A percentile compares a stretch with the other conserved stretches of the same genome.
Conservation (phyloP, 1,284 basidiomycete genomes). For the Pascua sp. region DNA sequence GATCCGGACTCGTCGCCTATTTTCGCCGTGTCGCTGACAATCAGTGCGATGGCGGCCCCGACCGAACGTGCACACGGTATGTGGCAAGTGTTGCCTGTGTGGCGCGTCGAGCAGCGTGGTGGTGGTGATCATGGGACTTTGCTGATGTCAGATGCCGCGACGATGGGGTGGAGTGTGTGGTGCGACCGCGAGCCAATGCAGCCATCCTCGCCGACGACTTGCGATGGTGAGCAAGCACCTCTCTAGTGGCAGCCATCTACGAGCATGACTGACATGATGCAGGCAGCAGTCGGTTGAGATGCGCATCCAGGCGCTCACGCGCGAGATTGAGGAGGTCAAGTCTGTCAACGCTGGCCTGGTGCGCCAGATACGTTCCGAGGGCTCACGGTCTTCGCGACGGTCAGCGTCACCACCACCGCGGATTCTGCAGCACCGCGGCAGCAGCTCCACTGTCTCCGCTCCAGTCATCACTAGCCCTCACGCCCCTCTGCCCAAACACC, state of each 20-base stretch:
- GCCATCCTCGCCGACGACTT: conserved; percentile 20
- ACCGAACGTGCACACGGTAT: conserved; percentile 13
- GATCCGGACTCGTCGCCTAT: no score
- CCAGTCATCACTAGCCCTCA: no score
- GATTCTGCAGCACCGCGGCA: no score
- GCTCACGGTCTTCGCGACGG: no score
- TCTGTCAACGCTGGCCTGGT: conserved; percentile 11
- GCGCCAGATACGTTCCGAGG: background rate
- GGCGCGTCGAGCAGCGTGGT: background rate
- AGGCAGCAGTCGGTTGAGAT: conserved; percentile 20
- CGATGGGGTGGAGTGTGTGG: conserved; percentile 19
- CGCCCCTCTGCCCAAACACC: conserved; percentile 2
- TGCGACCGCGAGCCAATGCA: conserved; percentile 19
- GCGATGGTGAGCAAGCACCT: conserved; percentile 7
- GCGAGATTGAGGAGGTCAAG: conserved; percentile 13
- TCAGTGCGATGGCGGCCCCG: conserved; percentile 14
- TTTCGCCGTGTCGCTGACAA: background rate
- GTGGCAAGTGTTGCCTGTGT: background rate
- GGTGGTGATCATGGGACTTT: background rate
- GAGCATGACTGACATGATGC: background rate
- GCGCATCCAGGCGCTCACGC: conserved; percentile 4
- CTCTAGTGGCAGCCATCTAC: no score
- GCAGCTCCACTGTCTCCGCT: no score
- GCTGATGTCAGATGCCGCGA: conserved; percentile 10
- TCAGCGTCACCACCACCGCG: no score